Conservation (phyloP, 495 filamentous ascomycete species). For the Daldinia bambusicola region DNA sequence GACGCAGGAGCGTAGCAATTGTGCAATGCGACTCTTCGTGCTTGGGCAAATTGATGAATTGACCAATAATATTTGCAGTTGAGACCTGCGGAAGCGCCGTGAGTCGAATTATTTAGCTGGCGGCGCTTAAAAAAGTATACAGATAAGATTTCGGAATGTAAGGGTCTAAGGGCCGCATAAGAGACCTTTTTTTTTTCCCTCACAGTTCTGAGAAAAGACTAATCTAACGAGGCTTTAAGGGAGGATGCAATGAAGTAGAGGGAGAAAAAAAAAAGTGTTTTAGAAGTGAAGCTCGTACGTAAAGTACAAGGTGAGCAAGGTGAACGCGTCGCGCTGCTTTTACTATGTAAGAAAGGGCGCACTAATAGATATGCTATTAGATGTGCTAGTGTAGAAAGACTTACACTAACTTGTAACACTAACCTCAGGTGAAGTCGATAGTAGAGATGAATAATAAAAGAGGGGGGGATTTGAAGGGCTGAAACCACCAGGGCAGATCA, state of each 20-base stretch:
- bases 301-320: background rate
- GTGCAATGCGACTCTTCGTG: slow-evolving; percentile 37
- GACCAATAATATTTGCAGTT: slow-evolving; percentile 22
- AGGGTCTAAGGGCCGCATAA: slow-evolving; percentile 25
- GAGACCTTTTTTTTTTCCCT: slow-evolving; percentile 13
- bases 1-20: slow-evolving; percentile 38
- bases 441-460: background rate
- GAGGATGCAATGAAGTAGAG: background rate
- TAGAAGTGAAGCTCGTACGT: background rate
- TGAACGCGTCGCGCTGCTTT: background rate
- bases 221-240: background rate
- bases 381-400: background rate
- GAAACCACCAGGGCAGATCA: slow-evolving; percentile 20
- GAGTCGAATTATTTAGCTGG: slow-evolving; percentile 18
- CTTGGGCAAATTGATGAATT: slow-evolving; percentile 20
- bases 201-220: slow-evolving; percentile 6
- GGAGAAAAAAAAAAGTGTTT: background rate
- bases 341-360: background rate
- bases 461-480: slow-evolving; percentile 7
- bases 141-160: slow-evolving; percentile 4
- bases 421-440: too few relatives aligned
- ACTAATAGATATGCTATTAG: too few relatives aligned
- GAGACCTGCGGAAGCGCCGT: slow-evolving; percentile 35
- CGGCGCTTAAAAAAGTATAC: slow-evolving; percentile 29
- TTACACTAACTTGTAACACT: background rate